phyloP scores from a whole-genome alignment of 176 grass and related monocot genomes.

The Musa beccarii region DNA sequence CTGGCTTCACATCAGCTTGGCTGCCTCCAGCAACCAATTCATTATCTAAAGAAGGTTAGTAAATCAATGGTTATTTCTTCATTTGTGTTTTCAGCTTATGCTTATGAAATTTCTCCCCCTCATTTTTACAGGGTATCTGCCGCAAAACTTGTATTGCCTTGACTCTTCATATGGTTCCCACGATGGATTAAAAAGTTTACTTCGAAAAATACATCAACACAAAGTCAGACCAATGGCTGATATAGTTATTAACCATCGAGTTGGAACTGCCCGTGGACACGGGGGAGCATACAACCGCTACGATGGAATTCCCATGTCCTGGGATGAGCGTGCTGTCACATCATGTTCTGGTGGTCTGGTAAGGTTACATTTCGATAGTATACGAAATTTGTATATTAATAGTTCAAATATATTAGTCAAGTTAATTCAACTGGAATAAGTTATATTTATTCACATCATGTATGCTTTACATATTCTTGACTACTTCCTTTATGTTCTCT shows the following conservation, averaged over 20 bases:
- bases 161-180: conserved; percentile 85
- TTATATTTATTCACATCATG: background rate
- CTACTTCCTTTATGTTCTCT: background rate
- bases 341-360: conserved; percentile 95
- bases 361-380: background rate
- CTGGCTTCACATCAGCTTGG: conserved; percentile 81
- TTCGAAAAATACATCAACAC: conserved; percentile 60
- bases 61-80: conserved; percentile 1
- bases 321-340: conserved; percentile 89
- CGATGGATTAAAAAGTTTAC: conserved; percentile 43
- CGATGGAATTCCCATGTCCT: conserved; percentile 82
- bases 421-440: background rate
- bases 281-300: conserved; percentile 81
- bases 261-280: conserved; percentile 70
- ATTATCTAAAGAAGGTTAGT: conserved; percentile 55
- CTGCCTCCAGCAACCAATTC: conserved; percentile 83
- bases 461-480: background rate
- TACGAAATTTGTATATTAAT: too few species aligned
- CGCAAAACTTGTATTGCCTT: conserved; percentile 80
- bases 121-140: conserved; percentile 64
- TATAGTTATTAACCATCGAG: conserved; percentile 96
- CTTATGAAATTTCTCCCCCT: conserved; percentile 1
- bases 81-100: conserved; percentile 1
- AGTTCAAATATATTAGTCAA: background rate
- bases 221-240: conserved; percentile 84